Conservation (phyloP, 371 early-diverging fungal genomes). For the Rhizopus microsporus region DNA sequence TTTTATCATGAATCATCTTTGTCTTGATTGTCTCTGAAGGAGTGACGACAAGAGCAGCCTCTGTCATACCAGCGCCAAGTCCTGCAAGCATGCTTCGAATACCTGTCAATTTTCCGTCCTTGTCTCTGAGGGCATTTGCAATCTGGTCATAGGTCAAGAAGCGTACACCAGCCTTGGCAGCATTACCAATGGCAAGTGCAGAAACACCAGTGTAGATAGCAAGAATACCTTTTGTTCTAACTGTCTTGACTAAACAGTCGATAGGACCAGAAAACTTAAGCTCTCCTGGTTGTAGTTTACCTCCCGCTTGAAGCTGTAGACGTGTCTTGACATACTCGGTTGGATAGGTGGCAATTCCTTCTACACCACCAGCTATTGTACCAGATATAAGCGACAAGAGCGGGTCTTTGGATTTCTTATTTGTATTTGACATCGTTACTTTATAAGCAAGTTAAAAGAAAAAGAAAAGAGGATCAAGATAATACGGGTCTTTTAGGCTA, state of each 20-base stretch:
- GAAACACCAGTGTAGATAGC: constrained; percentile 83
- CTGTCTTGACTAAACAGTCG: constrained; percentile 71
- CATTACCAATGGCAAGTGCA: constrained; percentile 87
- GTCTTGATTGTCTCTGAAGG: constrained; percentile 95
- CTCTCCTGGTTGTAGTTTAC: constrained; percentile 46
- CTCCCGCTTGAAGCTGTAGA: constrained; percentile 80
- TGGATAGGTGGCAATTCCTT: constrained; percentile 87
- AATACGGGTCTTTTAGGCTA: background rate
- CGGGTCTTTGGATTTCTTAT: constrained; percentile 40
- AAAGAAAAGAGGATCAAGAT: constrained; percentile 1
- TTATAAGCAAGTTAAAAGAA: background rate
- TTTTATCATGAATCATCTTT: constrained; percentile 82
- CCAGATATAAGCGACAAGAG: constrained; percentile 75
- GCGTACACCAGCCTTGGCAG: constrained; percentile 89
- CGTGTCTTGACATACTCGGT: constrained; percentile 95
- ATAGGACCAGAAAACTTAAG: constrained; percentile 76
- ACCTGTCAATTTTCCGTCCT: constrained; percentile 69
- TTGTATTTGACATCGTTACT: constrained; percentile 14
- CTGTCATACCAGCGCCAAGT: constrained; percentile 87
- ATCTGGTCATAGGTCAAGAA: constrained; percentile 89
- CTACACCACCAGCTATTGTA: constrained; percentile 85
- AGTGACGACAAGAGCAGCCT: constrained; percentile 84
- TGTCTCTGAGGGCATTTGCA: constrained; percentile 69
- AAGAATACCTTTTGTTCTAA: constrained; percentile 65
- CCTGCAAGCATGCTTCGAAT: constrained; percentile 78